phyloP scores from a whole-genome alignment of 148 eudicot genomes.

The Rhododendron henanense region DNA sequence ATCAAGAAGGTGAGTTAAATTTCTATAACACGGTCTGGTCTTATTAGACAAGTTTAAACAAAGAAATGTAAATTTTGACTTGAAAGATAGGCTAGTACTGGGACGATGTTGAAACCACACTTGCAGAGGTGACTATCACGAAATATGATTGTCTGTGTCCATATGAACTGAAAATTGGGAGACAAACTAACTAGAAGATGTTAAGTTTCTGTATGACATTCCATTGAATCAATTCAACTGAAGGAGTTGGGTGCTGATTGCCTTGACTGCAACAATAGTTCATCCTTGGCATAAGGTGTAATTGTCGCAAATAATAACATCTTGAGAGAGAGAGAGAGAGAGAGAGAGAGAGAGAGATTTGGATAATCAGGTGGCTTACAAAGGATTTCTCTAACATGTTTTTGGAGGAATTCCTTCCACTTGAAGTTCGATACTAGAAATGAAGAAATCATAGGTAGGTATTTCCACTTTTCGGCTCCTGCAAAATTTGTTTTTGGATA shows the following conservation, averaged over 20 bases:
- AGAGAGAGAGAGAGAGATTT: too few species aligned
- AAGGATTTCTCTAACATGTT: not conserved
- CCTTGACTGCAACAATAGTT: not conserved
- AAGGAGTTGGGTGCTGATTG: not conserved
- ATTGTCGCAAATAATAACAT: not conserved
- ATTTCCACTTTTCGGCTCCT: not conserved
- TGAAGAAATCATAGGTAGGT: not conserved
- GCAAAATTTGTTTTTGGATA: not conserved
- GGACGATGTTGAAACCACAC: not conserved
- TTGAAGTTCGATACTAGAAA: not conserved
- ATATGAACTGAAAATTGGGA: too few species aligned
- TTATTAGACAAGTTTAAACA: not conserved
- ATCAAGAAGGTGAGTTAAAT: conserved; percentile 53
- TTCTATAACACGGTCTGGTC: not conserved
- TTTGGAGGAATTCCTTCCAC: not conserved
- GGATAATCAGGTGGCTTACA: not conserved
- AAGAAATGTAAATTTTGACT: not conserved
- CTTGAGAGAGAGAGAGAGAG: not conserved
- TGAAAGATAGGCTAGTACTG: not conserved
- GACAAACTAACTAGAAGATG: not conserved
- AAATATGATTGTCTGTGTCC: not conserved
- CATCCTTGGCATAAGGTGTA: not conserved
- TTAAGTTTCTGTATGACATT: not conserved
- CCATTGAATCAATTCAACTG: not conserved
- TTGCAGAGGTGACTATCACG: not conserved